phyloP scores from a whole-genome alignment of 129 eudicot genomes.

The Chrysanthemum lavandulifolium region DNA sequence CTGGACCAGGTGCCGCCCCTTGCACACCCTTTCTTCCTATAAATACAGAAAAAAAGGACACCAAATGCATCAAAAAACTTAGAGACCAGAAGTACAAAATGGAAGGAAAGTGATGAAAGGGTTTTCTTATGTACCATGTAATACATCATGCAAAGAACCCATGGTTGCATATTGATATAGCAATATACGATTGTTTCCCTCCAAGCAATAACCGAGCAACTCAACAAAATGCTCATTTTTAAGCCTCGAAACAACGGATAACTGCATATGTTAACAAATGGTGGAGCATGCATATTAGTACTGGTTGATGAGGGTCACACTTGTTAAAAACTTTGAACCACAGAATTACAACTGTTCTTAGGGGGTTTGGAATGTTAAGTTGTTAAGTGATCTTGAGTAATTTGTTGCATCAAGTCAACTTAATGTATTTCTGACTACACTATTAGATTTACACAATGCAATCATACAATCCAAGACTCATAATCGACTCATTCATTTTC shows the following conservation, averaged over 20 bases:
- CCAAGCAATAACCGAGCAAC: constrained; percentile 80
- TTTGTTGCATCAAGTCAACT: too few species aligned
- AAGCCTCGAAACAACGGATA: constrained; percentile 76
- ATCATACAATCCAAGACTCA: background rate
- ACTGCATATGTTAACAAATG: constrained; percentile 42
- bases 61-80: background rate
- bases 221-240: constrained; percentile 69
- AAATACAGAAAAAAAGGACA: constrained; percentile 3
- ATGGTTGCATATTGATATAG: constrained; percentile 78
- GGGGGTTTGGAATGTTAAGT: too few species aligned
- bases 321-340: too few species aligned
- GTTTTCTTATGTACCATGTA: constrained; percentile 61
- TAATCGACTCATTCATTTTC: background rate
- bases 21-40: constrained; percentile 96
- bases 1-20: constrained; percentile 96
- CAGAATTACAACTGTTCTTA: too few species aligned
- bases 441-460: background rate
- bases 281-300: constrained; percentile 19
- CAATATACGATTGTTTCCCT: constrained; percentile 69
- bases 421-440: background rate
- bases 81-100: background rate
- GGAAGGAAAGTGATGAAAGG: background rate
- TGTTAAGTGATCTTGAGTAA: too few species aligned
- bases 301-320: too few species aligned
- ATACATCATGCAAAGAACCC: constrained; percentile 94